phyloP scores from a whole-genome alignment of 345 rosid genomes.

The Rhodomyrtus tomentosa region DNA sequence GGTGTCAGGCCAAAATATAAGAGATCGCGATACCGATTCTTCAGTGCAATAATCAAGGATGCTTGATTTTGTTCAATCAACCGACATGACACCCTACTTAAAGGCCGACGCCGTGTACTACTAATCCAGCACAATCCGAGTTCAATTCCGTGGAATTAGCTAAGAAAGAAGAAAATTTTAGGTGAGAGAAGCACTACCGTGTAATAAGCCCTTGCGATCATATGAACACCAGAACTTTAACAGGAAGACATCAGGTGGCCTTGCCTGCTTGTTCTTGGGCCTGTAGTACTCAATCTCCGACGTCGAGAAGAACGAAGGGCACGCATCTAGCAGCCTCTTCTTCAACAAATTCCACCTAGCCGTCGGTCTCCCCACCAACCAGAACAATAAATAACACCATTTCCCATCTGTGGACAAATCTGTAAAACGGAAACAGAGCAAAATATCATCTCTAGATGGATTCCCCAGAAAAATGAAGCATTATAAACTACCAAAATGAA shows the following conservation, averaged over 20 bases:
- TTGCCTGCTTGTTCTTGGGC: constrained; percentile 24
- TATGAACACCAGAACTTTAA: constrained; percentile 61
- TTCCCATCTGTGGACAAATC: constrained; percentile 63
- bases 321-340: constrained; percentile 52
- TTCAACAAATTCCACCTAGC: constrained; percentile 53
- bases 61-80: background rate
- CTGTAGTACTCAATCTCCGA: constrained; percentile 35
- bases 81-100: background rate
- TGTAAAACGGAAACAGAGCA: constrained; percentile 2
- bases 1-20: background rate
- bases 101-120: background rate
- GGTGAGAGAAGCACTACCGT: constrained; percentile 20
- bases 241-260: constrained; percentile 39
- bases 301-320: constrained; percentile 54
- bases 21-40: background rate
- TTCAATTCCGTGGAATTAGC: background rate
- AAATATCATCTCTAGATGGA: background rate
- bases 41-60: background rate
- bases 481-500: background rate
- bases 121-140: background rate
- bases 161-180: background rate
- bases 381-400: constrained; percentile 57
- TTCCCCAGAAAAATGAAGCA: background rate
- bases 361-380: constrained; percentile 46
- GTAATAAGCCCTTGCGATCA: constrained; percentile 40